Evolutionary conservation across 129 eudicot genomes (phyloP).

Genomic region (Pseudognaphalium luteoalbum): DNA sequence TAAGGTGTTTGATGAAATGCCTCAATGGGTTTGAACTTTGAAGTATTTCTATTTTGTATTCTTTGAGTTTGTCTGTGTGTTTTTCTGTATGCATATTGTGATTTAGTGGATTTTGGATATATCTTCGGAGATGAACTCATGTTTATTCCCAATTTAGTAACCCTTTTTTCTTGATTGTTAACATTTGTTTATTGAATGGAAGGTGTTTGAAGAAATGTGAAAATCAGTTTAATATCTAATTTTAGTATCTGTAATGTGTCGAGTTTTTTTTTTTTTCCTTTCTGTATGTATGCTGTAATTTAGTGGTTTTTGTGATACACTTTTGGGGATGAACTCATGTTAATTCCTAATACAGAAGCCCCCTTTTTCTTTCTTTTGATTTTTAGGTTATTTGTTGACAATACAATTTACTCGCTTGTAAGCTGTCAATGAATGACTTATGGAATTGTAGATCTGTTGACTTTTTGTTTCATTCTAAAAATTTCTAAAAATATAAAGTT

Average conservation of each 20-base stretch:
- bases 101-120: slow-evolving; percentile 16
- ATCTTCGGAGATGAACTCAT: slow-evolving; percentile 21
- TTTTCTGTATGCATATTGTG: neutral
- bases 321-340: slow-evolving; percentile 24
- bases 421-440: slow-evolving; percentile 27
- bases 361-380: slow-evolving; percentile 8
- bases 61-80: neutral
- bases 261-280: neutral
- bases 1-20: neutral
- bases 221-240: neutral
- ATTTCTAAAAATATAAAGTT: slow-evolving; percentile 8
- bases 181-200: neutral
- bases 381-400: slow-evolving; percentile 24
- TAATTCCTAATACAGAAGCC: slow-evolving; percentile 26
- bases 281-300: slow-evolving; percentile 10
- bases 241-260: neutral
- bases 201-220: neutral
- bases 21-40: neutral
- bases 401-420: slow-evolving; percentile 19
- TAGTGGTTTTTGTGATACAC: slow-evolving; percentile 28
- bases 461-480: slow-evolving; percentile 19
- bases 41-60: neutral
- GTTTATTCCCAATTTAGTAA: slow-evolving; percentile 33
- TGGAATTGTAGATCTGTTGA: slow-evolving; percentile 36
- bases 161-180: slow-evolving; percentile 8